Evolutionary conservation across 2,329 filamentous ascomycete genomes (phyloP), one percentile per base, ranked within the genome.

Genomic region (Exophiala phaeomuriformis): DNA sequence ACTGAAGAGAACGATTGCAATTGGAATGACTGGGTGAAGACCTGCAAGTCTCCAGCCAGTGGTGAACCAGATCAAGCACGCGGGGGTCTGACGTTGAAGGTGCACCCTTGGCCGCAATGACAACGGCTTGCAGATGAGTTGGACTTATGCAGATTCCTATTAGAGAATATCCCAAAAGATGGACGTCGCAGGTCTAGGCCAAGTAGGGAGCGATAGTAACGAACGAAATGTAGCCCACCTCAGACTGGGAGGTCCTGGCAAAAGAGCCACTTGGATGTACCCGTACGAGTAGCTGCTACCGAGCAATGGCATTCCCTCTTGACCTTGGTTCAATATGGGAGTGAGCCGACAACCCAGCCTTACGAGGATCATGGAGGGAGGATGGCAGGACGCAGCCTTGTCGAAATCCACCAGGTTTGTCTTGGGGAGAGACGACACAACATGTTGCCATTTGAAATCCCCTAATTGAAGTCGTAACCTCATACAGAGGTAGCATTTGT

Each of bases 311-410:
- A 46, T 9, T 8, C 46, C 42, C 30, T 36, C 40, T 5, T 32
- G 10, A 33, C 48, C 32, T 28, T n/a, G 8, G 5, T 39, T 37
- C 42, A 35, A 8, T 7, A 50, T 46, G 27, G 49, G 49, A 2
- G 53, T 56, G 49, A 56, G 39, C 47, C 46, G 52, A 37, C 49
- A 56, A 9, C 53, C 53, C 29, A 53, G 42, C 9, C 53, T 47
- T 12, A 56, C 39, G 3, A 53, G 50, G 29, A 44, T 44, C 10
- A 46, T n/a, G 8, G 27, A 28, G 9, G 32, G 10, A 33, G 33
- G 28, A 31, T 47, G 33, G 31, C 47, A 44, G 12, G 42, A n/a
- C 27, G 47, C 40, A 3, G 50, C 45, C 36, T 56, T 56, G 49
- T 56, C 53, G 31, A 52, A 56, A 12, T 46, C 35, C n/a, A 56